phyloP scores from a whole-genome alignment of 2,329 filamentous ascomycete genomes.

The Epichloe uncinata region DNA sequence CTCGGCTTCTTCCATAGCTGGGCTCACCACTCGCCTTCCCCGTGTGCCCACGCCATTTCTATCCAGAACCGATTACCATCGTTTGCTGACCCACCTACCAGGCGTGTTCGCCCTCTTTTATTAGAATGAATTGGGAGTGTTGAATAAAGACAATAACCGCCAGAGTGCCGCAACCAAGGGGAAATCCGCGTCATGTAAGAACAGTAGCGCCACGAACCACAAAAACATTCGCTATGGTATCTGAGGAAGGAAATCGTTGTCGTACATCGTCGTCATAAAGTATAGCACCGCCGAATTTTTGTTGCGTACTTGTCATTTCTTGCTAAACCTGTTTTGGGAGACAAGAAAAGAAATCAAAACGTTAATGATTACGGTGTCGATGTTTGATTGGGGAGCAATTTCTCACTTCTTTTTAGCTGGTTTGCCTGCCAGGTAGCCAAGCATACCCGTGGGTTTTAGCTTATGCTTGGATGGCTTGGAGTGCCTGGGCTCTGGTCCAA shows the following conservation, averaged over 20 bases:
- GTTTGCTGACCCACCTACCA: background rate
- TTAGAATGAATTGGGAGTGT: background rate
- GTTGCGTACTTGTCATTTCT: slow-evolving; percentile 6
- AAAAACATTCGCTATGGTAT: slow-evolving; percentile 9
- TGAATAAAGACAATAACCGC: slow-evolving; percentile 1
- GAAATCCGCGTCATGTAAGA: slow-evolving; percentile 1
- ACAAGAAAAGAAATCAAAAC: background rate
- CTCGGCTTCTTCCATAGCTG: background rate
- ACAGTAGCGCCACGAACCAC: background rate
- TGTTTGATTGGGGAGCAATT: background rate
- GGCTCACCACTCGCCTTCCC: background rate
- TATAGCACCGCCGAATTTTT: background rate
- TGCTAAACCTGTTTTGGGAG: slow-evolving; percentile 6
- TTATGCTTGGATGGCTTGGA: slow-evolving; percentile 8
- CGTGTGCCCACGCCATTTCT: background rate
- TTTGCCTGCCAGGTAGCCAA: slow-evolving; percentile 10
- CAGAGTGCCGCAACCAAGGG: background rate
- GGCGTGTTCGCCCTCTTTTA: slow-evolving; percentile 1
- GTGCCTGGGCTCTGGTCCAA: slow-evolving; percentile 4
- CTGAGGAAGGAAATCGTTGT: slow-evolving; percentile 4
- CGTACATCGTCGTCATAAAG: slow-evolving; percentile 5
- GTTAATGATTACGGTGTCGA: background rate
- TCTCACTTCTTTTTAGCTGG: slow-evolving; percentile 13
- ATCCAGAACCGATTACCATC: background rate
- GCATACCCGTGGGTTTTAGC: slow-evolving; percentile 8